A percentile compares a stretch with the other conserved stretches of the same genome.
These are phyloP conservation scores for Candida palmyrensis DNA, from an alignment of 805 yeast species.

Conservation along the genomic window DNA sequence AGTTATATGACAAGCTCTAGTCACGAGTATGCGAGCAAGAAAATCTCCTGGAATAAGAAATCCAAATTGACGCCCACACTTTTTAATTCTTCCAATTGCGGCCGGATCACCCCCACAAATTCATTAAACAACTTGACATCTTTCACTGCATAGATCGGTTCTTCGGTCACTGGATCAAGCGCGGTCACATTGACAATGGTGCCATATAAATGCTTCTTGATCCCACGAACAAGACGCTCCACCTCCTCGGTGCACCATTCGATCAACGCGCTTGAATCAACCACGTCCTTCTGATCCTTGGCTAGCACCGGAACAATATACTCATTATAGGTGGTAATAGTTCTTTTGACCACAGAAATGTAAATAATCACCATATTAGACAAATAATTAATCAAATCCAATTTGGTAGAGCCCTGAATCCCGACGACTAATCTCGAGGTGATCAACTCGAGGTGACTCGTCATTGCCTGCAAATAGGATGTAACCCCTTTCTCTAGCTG, in stretches of 20 bases:
- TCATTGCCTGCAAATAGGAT: conserved; percentile 30
- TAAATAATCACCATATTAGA: conserved; percentile 35
- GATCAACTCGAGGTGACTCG: conserved; percentile 23
- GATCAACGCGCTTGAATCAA: conserved; percentile 55
- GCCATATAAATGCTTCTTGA: conserved; percentile 65
- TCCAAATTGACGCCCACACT: conserved; percentile 70
- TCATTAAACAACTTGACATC: conserved; percentile 40
- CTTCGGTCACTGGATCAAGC: conserved; percentile 18
- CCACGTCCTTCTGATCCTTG: conserved; percentile 18
- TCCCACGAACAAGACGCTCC: conserved; percentile 49
- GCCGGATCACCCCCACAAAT: conserved; percentile 49
- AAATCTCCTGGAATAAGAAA: conserved; percentile 49
- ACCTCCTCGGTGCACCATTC: conserved; percentile 72
- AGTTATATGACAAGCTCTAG: conserved; percentile 48
- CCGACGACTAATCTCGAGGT: conserved; percentile 31
- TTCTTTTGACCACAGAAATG: conserved; percentile 44
- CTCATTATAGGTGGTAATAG: conserved; percentile 49
- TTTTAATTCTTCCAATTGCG: conserved; percentile 60
- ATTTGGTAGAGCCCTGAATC: conserved; percentile 39
- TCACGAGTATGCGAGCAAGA: conserved; percentile 10
- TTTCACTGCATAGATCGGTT: conserved; percentile 26
- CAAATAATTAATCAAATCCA: conserved; percentile 37
- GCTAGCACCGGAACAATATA: conserved; percentile 41
- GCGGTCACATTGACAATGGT: conserved; percentile 46
- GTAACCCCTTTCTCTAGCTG: conserved; percentile 32